Percentiles rank a stretch among this genome's conserved stretches.
Conservation (phyloP, 768 basidiomycete genomes). For the Mrakia blollopis region DNA sequence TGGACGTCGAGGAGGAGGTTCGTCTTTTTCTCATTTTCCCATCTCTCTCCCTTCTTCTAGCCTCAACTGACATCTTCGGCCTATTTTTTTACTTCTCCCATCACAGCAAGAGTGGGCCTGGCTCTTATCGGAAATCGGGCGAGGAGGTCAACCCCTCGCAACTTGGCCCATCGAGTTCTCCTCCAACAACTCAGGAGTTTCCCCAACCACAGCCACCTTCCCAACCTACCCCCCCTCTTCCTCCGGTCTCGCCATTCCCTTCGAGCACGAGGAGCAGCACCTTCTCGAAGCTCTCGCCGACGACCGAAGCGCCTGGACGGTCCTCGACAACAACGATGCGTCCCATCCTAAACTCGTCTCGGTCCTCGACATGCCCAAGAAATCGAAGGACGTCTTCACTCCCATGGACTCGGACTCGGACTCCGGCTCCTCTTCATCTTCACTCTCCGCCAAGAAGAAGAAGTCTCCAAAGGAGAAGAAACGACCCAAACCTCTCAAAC, state of each 20-base stretch:
- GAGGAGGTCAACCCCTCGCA: slow-evolving; percentile 17
- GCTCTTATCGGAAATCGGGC: slow-evolving; percentile 28
- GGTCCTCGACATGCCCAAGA: slow-evolving; percentile 17
- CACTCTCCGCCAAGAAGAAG: background rate
- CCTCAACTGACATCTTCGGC: background rate
- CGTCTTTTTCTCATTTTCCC: background rate
- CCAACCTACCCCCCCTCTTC: background rate
- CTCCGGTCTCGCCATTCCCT: background rate
- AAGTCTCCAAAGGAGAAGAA: background rate
- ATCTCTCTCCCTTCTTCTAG: background rate
- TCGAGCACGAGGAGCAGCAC: background rate
- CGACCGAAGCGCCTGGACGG: background rate
- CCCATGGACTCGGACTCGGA: background rate
- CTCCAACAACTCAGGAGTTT: background rate
- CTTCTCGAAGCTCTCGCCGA: background rate
- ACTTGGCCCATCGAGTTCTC: slow-evolving; percentile 27
- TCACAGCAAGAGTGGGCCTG: slow-evolving; percentile 31
- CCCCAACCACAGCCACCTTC: background rate
- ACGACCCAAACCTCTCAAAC: slow-evolving; percentile 14
- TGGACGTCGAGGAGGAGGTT: slow-evolving; percentile 32
- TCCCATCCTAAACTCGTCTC: background rate
- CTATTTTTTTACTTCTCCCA: background rate
- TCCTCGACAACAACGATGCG: background rate
- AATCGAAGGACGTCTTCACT: background rate
- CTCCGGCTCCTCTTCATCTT: background rate